A percentile compares a stretch with the other conserved stretches of the same genome.
These are phyloP conservation scores for Cercophora newfieldiana DNA, from an alignment of 495 filamentous ascomycete genomes.

Conservation along the genomic window DNA sequence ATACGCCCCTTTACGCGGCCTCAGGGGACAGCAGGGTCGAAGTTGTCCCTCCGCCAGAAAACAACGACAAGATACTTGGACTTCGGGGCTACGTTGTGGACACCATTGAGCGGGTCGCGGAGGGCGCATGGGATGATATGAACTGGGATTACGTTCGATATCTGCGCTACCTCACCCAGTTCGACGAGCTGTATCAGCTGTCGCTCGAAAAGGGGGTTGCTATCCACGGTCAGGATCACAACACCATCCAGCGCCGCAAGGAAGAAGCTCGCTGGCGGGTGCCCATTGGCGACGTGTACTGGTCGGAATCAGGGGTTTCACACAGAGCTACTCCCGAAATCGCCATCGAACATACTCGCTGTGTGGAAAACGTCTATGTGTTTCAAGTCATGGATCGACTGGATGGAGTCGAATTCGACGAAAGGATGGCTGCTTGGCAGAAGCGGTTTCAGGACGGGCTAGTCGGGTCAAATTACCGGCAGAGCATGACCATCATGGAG, in stretches of 20 bases:
- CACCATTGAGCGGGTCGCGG: background rate
- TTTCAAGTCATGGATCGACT: background rate
- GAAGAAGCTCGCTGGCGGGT: slow-evolving; percentile 10
- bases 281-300: slow-evolving; percentile 15
- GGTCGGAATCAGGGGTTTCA: background rate
- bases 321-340: background rate
- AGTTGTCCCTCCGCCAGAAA: background rate
- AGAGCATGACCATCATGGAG: slow-evolving; percentile 6
- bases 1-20: slow-evolving; percentile 4
- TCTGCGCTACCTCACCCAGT: background rate
- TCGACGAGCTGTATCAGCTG: background rate
- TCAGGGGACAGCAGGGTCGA: slow-evolving; percentile 7
- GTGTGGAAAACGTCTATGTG: background rate
- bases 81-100: slow-evolving; percentile 14
- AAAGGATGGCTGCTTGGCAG: background rate
- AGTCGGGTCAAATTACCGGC: background rate
- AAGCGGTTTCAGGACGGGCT: background rate
- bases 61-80: background rate
- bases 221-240: background rate
- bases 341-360: background rate
- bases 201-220: background rate
- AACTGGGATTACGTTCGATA: background rate
- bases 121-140: background rate
- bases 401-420: background rate
- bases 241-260: background rate